A percentile compares a stretch with the other conserved stretches of the same genome.
phyloP scores from a whole-genome alignment of 495 filamentous ascomycete genomes.

The Choiromyces venosus region DNA sequence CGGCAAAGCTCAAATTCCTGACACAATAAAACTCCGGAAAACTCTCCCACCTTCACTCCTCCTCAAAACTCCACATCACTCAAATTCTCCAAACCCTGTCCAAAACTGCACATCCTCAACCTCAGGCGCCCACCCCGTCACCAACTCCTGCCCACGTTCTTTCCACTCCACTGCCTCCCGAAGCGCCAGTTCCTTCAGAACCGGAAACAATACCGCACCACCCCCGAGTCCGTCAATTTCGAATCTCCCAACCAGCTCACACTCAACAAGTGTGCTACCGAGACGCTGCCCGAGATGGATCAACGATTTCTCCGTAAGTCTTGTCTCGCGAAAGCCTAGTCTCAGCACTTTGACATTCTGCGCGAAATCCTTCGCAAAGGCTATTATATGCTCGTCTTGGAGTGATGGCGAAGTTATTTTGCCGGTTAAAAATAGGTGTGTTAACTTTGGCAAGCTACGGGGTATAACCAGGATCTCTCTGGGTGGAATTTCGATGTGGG shows the following conservation, averaged over 20 bases:
- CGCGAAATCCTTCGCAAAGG: neutral
- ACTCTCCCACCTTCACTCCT: no score
- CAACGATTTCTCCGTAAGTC: neutral
- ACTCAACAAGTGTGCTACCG: neutral
- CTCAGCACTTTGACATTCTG: neutral
- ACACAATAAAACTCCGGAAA: neutral
- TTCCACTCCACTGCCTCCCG: neutral
- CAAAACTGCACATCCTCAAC: neutral
- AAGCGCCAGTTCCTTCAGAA: neutral
- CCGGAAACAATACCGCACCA: neutral
- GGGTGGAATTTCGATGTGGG: neutral
- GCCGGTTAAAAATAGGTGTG: neutral
- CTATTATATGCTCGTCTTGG: neutral
- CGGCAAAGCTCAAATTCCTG: neutral
- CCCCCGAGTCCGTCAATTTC: neutral
- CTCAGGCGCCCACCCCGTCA: neutral
- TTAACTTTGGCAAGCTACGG: neutral
- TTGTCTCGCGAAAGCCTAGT: neutral
- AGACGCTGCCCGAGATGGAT: neutral
- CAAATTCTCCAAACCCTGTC: neutral
- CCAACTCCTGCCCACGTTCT: neutral
- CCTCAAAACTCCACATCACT: neutral
- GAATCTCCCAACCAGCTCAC: neutral
- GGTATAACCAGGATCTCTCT: neutral
- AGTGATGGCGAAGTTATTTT: neutral